Percentiles rank a stretch among this genome's conserved stretches.
Evolutionary conservation across 2,329 filamentous ascomycete species (phyloP).

Genomic region (Biscogniauxia mediterranea): DNA sequence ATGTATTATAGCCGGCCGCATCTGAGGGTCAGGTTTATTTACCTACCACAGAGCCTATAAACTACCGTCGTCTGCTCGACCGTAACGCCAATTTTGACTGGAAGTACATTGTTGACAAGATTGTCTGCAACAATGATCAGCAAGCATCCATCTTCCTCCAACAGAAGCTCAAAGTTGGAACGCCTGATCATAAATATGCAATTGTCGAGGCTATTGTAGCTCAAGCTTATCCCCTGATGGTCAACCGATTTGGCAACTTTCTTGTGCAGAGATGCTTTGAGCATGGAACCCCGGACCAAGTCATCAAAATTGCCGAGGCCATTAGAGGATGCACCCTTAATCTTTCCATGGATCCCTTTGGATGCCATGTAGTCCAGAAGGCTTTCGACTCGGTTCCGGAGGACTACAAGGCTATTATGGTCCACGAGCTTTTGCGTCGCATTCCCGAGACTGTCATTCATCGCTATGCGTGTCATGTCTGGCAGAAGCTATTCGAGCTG

Average conservation of each 20-base stretch:
- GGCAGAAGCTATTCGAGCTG: conserved; percentile 98
- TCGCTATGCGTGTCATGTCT: conserved; percentile 97
- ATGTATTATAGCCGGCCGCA: conserved; percentile 40
- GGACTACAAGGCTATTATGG: conserved; percentile 97
- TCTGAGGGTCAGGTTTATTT: conserved; percentile 73
- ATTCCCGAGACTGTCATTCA: conserved; percentile 98
- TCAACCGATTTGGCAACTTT: conserved; percentile 98
- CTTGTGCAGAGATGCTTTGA: conserved; percentile 98
- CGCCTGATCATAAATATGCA: conserved; percentile 91
- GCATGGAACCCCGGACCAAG: conserved; percentile 91
- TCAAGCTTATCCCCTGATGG: conserved; percentile 93
- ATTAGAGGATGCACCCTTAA: conserved; percentile 93
- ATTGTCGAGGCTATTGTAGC: conserved; percentile 96
- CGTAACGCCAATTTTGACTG: conserved; percentile 97
- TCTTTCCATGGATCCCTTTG: conserved; percentile 97
- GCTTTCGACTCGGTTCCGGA: conserved; percentile 97
- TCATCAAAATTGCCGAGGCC: conserved; percentile 89
- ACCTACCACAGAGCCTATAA: conserved; percentile 84
- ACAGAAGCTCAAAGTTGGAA: conserved; percentile 97
- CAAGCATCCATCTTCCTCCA: conserved; percentile 98
- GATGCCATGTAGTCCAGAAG: conserved; percentile 97
- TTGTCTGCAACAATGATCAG: conserved; percentile 98
- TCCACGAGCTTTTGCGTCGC: conserved; percentile 90
- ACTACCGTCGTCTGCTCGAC: conserved; percentile 92
- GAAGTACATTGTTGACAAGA: conserved; percentile 99